phyloP scores from a whole-genome alignment of 352 stramenopile genomes.

The Globisporangium polare region DNA sequence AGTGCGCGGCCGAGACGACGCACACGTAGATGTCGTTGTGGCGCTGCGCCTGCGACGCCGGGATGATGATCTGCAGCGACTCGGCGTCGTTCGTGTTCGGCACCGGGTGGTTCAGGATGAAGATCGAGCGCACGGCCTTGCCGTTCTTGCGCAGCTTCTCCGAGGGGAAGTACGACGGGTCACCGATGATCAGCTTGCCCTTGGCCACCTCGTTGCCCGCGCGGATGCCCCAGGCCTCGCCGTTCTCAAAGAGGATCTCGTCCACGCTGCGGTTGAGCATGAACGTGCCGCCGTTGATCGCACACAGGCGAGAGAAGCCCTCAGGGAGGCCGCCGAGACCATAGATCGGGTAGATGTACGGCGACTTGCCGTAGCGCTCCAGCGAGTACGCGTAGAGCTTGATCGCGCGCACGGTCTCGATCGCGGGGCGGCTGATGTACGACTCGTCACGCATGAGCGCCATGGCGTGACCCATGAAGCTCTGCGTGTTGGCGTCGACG shows the following conservation, averaged over 20 bases:
- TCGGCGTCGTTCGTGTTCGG: constrained; percentile 96
- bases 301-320: constrained; percentile 98
- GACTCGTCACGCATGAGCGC: constrained; percentile 94
- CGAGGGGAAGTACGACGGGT: constrained; percentile 97
- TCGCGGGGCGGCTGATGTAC: constrained; percentile 82
- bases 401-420: constrained; percentile 94
- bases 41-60: constrained; percentile 92
- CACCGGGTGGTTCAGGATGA: constrained; percentile 98
- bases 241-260: constrained; percentile 92
- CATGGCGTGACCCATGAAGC: constrained; percentile 99
- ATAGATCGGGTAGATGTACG: constrained; percentile 99
- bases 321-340: constrained; percentile 97
- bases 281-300: constrained; percentile 99
- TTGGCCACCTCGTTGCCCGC: constrained; percentile 95
- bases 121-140: constrained; percentile 97
- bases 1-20: constrained; percentile 93
- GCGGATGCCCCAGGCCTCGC: constrained; percentile 92
- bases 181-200: constrained; percentile 97
- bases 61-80: constrained; percentile 99
- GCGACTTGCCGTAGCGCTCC: constrained; percentile 94
- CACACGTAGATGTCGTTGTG: constrained; percentile 99
- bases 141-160: constrained; percentile 93
- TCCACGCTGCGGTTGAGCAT: constrained; percentile 98
- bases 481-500: constrained; percentile 96
- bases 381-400: constrained; percentile 99